Base-by-base conservation (phyloP, 2,329 filamentous ascomycete genomes). In the Aureobasidium uvarum region DNA sequence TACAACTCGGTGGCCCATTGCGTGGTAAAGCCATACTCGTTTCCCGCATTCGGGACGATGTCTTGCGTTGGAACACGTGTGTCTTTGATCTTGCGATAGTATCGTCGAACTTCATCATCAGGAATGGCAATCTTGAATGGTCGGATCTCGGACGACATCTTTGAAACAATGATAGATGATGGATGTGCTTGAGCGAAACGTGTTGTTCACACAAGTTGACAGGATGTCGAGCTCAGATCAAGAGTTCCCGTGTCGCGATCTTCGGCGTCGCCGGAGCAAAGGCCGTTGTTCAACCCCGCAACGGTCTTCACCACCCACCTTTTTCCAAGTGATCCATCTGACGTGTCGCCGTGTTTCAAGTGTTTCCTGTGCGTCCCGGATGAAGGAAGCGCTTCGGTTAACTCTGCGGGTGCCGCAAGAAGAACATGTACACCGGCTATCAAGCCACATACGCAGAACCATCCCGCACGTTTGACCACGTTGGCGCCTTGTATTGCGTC, bases 1-100 rank as follows among this genome's bases (percentile, higher is more conserved):
- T 76, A 75, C 39, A 77, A 69, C 10, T 74, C 73, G 7, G 70
- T 66, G 7, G 74, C 73, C 76, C 76, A 78, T 59, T 75, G 71
- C 8, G 68, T 66, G 66, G 69, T 16, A 65, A 74, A 48, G 70
- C 73, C 77, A 66, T 78, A 78, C 31, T 75, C 72, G 13, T 71
- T 70, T 2, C 73, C 73, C 6, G 76, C 73, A 63, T 73, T 71
- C 23, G 75, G 75, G 2, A 78, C 74, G 48, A 78, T 71, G 23
- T 76, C 73, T 7, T 71, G 67, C 2, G 71, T 67, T 0, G 75
- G 76, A 4, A 76, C 60, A 16, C 73, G 69, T 11, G 74, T 75
- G 59, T 77, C 74, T 58, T 70, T 70, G 14, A 77, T 70, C 67
- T 77, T 78, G 14, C 72, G 70, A 51, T 75, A 74, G 10, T 78